Base-by-base conservation (phyloP, 2,329 filamentous ascomycete species). In the Daldinia sp. region DNA sequence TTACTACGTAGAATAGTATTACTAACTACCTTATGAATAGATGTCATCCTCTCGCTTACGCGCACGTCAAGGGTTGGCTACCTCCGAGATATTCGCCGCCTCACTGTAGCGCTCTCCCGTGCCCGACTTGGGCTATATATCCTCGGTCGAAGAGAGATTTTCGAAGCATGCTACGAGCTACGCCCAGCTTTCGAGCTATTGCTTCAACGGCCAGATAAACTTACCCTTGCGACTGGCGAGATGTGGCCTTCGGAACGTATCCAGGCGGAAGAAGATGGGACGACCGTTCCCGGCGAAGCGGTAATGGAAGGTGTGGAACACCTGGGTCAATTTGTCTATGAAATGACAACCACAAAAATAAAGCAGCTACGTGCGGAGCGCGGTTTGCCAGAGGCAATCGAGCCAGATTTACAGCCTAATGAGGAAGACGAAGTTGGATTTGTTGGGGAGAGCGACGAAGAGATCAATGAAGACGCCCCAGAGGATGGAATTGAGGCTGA, bases 251-350 rank as follows among this genome's bases (percentile, higher is more conserved):
- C 91, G 0, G 77, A 83, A 56, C 82, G 92, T 43, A 72, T 79
- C 3, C 75, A 80, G 9, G 72, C 76, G 3, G 82, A 82, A 47
- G 77, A 74, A 15, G 80, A 81, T 7, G 82, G 82, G 15, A 80
- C 82, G 5, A 74, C 80, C 5, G 80, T 86, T 5, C 78, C 82
- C 1, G 84, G 84, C 10, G 84, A 86, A 71, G 89, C 88, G 0
- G 82, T 87, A 17, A 98, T 99, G 92, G 91, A 94, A 71, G 87
- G 91, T 30, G 89, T 98, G 1, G 94, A 99, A 80, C 95, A 99
- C 79, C 78, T 99, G 32, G 95, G 95, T 0, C 91, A 97, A 78
- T 99, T 97, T 76, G 94, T 99, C 19, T 97, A 87, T 75, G 92
- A 99, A 77, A 99, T 99, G 93, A 96, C 93, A 3, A 86, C 90